Conservation (phyloP, 192 early-diverging fungal genomes). For the Coemansia furcata region DNA sequence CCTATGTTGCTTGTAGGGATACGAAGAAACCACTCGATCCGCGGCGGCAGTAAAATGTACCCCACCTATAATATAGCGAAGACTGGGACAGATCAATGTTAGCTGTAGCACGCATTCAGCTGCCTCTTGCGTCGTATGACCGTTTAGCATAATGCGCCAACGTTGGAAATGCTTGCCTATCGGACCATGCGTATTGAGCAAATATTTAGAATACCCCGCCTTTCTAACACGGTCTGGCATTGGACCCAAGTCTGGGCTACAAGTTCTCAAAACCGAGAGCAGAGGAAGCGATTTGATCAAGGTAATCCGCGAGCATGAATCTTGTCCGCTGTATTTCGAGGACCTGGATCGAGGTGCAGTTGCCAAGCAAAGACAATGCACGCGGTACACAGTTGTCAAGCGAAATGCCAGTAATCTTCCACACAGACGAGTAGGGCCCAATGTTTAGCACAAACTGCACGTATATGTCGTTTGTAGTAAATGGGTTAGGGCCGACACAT, state of each 20-base stretch:
- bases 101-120: background rate
- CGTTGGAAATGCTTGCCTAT: background rate
- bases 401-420: background rate
- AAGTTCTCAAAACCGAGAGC: background rate
- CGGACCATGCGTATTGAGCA: background rate
- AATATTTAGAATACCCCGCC: background rate
- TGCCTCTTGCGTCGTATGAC: no score
- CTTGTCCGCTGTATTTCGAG: background rate
- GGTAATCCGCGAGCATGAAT: background rate
- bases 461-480: background rate
- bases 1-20: background rate
- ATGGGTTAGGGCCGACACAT: background rate
- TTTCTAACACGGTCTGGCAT: background rate
- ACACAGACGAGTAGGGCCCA: background rate
- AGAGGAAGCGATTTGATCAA: background rate
- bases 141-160: background rate
- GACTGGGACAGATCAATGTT: background rate
- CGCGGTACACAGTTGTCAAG: background rate
- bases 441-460: background rate
- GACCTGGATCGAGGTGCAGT: background rate
- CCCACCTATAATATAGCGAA: background rate
- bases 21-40: background rate
- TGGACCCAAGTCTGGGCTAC: background rate
- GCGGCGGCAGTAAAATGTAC: no score
- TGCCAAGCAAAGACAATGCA: background rate